Base-by-base conservation (phyloP, 2,329 filamentous ascomycete species). In the Emydomyces testavorans region DNA sequence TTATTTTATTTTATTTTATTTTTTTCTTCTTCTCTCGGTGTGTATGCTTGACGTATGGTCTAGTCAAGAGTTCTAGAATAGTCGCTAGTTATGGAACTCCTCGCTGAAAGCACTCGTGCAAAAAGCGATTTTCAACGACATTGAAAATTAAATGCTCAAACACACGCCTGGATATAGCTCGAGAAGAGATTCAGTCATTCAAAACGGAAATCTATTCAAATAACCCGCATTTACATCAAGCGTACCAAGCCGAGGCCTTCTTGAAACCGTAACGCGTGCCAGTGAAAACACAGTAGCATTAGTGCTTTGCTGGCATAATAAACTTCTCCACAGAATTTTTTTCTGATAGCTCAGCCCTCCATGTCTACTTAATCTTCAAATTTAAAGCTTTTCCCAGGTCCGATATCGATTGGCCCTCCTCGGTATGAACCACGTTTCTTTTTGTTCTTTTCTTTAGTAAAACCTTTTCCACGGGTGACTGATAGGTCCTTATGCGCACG, bases 381-480 rank as follows among this genome's bases (percentile, higher is more conserved):
- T 71, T 94, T 95, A 71, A 94, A 84, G 50, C 85, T 83, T 68
- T 90, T 89, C 54, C 83, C 83, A 16, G 82, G 80, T 11, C 75
- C 69, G 46, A 90, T 84, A 63, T 98, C 89, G 59, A 98, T 94
- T 45, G 76, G 68, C 5, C 92, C 92, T 37, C 92, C 92, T 40
- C 84, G 80, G 74, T 94, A 98, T 56, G 83, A 86, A 43, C 92
- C 92, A 58, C 80, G 76, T 76, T 88, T 89, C 77, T 88, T 92
- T 76, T 98, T 98, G 71, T 98, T 98, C 80, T 98, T 98, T 73
- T 96, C 92, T 74, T 98, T 98, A 51, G 90, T 96, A 70, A 98
- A 98, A 3, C 87, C 88, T 71, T 95, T 96, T 60, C 92, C 92
- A 64, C 83, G 86, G 26, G 90, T 96, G 32, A 94, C 78, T 41